phyloP scores from a whole-genome alignment of 805 yeast species.

The Schizosaccharomyces japonicus region DNA sequence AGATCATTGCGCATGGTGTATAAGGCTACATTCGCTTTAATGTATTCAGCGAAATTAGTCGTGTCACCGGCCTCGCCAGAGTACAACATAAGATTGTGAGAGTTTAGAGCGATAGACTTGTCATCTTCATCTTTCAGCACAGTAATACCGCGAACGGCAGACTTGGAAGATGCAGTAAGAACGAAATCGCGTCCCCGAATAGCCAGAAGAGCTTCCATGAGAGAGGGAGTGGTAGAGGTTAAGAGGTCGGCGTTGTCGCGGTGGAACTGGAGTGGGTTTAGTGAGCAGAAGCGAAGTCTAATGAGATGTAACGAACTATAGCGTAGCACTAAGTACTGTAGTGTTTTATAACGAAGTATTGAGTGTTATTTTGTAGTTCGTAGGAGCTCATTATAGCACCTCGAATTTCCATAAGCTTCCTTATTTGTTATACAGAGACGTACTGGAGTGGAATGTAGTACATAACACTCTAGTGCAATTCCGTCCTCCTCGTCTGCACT shows the following conservation, averaged over 20 bases:
- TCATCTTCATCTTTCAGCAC: conserved; percentile 56
- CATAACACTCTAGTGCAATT: too few relatives aligned
- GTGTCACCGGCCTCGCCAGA: conserved; percentile 96
- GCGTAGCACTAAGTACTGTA: too few relatives aligned
- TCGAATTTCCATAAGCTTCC: too few relatives aligned
- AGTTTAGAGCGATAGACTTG: conserved; percentile 51
- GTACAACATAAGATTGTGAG: conserved; percentile 61
- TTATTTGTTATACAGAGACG: too few relatives aligned
- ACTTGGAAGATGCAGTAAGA: conserved; percentile 79
- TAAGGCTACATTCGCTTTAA: conserved; percentile 77
- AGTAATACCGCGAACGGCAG: conserved; percentile 75
- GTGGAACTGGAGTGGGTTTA: too few relatives aligned
- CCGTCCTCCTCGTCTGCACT: too few relatives aligned
- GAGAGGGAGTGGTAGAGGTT: not conserved
- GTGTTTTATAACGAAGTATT: too few relatives aligned
- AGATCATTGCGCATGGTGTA: conserved; percentile 63
- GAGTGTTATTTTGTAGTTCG: too few relatives aligned
- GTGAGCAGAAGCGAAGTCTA: too few relatives aligned
- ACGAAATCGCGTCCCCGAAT: conserved; percentile 34
- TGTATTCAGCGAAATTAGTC: conserved; percentile 73
- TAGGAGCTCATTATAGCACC: too few relatives aligned
- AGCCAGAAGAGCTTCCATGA: not conserved
- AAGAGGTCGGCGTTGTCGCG: not conserved
- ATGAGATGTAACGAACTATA: too few relatives aligned
- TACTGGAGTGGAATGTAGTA: too few relatives aligned